Percentiles rank a stretch among this genome's conserved stretches.
phyloP scores from a whole-genome alignment of 768 basidiomycete genomes.

The Suillus occidentalis region DNA sequence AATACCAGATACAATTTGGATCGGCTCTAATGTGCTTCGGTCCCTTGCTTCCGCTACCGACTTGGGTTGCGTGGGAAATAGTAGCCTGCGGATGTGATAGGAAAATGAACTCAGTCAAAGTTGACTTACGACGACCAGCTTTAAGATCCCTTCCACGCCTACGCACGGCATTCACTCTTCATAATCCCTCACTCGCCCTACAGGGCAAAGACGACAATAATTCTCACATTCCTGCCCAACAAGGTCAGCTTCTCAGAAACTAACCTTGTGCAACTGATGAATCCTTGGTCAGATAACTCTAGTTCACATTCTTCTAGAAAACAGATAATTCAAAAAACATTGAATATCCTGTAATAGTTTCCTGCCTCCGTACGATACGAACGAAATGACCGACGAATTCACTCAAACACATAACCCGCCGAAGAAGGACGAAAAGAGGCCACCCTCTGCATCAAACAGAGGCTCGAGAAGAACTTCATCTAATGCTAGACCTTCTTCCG shows the following conservation, averaged over 20 bases:
- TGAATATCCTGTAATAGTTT: constrained; percentile 30
- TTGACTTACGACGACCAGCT: constrained; percentile 40
- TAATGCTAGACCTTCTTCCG: constrained; percentile 40
- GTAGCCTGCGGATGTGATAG: constrained; percentile 12
- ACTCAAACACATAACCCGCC: constrained; percentile 48
- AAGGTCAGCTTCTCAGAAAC: constrained; percentile 37
- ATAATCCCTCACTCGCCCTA: constrained; percentile 78
- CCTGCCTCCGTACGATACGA: constrained; percentile 59
- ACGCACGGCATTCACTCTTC: constrained; percentile 54
- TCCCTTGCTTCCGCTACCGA: constrained; percentile 1
- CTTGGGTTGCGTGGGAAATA: constrained; percentile 28
- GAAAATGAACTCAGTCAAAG: constrained; percentile 11
- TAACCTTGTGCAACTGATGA: not conserved
- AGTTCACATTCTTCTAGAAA: constrained; percentile 34
- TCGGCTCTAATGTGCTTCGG: constrained; percentile 9
- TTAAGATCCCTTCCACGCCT: constrained; percentile 51
- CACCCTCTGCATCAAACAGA: constrained; percentile 45
- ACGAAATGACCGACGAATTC: constrained; percentile 86
- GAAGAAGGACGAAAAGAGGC: constrained; percentile 74
- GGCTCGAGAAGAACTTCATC: constrained; percentile 60
- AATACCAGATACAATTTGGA: constrained; percentile 8
- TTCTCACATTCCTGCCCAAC: constrained; percentile 41
- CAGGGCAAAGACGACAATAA: constrained; percentile 80
- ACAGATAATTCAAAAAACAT: constrained; percentile 52
- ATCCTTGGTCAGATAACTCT: constrained; percentile 16